phyloP scores from a whole-genome alignment of 108 stramenopile species.

The Cyclotella baltica region DNA sequence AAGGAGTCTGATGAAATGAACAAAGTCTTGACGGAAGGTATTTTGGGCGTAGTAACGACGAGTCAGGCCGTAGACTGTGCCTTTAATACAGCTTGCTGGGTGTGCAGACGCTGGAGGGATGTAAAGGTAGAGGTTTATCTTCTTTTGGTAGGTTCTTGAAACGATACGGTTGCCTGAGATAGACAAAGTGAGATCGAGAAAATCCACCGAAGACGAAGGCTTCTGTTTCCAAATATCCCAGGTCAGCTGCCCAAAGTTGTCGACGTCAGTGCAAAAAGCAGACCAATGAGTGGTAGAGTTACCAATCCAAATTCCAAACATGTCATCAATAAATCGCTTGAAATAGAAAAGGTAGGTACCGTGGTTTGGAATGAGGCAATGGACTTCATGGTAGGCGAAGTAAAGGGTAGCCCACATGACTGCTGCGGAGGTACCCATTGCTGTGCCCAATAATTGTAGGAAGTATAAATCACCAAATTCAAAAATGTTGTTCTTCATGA shows the following conservation, averaged over 20 bases:
- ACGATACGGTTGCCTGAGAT: too few relatives aligned
- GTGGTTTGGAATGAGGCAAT: conserved; percentile 13
- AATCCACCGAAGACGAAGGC: too few relatives aligned
- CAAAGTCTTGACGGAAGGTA: too few relatives aligned
- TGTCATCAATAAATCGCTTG: conserved; percentile 33
- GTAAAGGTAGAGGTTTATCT: too few relatives aligned
- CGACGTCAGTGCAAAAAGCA: conserved; percentile 19
- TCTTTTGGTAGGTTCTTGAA: too few relatives aligned
- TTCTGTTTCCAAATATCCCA: conserved; percentile 28
- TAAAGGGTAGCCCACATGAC: conserved; percentile 13
- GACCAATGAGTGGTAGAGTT: neutral
- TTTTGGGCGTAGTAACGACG: too few relatives aligned
- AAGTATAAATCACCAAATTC: conserved; percentile 14
- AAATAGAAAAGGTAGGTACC: conserved; percentile 14
- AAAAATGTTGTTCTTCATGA: conserved; percentile 43
- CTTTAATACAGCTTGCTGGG: too few relatives aligned
- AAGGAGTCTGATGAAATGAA: too few relatives aligned
- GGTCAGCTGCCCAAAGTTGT: conserved; percentile 21
- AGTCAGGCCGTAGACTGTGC: too few relatives aligned
- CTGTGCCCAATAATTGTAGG: conserved; percentile 12
- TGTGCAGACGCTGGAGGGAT: too few relatives aligned
- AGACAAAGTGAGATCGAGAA: too few relatives aligned
- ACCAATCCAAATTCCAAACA: conserved; percentile 28
- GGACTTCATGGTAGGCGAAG: conserved; percentile 27
- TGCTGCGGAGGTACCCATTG: conserved; percentile 25